Evolutionary conservation across 2,329 filamentous ascomycete species (phyloP).

Genomic region (Trichoderma brevicompactum): DNA sequence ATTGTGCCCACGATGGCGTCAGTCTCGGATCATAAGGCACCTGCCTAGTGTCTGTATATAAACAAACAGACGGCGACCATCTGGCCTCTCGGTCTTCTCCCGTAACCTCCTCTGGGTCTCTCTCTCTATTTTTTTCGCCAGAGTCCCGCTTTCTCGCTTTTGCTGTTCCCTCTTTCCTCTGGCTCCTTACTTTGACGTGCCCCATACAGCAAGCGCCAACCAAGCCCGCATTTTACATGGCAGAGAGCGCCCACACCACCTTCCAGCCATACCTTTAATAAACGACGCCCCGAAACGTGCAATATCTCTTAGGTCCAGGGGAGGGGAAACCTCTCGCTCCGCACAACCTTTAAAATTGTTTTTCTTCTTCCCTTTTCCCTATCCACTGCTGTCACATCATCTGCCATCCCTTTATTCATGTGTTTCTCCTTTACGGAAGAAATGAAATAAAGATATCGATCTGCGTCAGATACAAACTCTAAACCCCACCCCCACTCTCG

Average conservation of each 20-base stretch:
- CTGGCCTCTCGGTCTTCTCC: slow-evolving; percentile 15
- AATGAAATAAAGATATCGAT: slow-evolving; percentile 12
- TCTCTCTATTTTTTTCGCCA: not conserved
- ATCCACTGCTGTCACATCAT: not conserved
- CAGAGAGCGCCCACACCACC: slow-evolving; percentile 24
- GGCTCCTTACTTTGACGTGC: slow-evolving; percentile 15
- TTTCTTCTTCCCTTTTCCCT: not conserved
- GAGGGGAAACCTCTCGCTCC: slow-evolving; percentile 14
- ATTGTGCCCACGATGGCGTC: slow-evolving; percentile 25
- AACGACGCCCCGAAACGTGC: slow-evolving; percentile 23
- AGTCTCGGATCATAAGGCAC: slow-evolving; percentile 20
- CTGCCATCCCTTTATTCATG: not conserved
- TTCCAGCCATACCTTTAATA: slow-evolving; percentile 16
- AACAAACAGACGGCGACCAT: not conserved
- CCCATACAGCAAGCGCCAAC: slow-evolving; percentile 26
- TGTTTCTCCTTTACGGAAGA: not conserved
- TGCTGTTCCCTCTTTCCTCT: not conserved
- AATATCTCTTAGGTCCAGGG: slow-evolving; percentile 15
- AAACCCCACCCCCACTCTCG: slow-evolving; percentile 26
- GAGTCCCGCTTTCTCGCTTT: slow-evolving; percentile 7
- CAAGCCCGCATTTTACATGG: slow-evolving; percentile 20
- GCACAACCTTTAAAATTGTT: not conserved
- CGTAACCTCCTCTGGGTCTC: not conserved
- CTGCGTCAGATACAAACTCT: slow-evolving; percentile 15
- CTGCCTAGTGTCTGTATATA: slow-evolving; percentile 21